phyloP scores from a whole-genome alignment of 768 basidiomycete species.

The Podaxis pistillaris region DNA sequence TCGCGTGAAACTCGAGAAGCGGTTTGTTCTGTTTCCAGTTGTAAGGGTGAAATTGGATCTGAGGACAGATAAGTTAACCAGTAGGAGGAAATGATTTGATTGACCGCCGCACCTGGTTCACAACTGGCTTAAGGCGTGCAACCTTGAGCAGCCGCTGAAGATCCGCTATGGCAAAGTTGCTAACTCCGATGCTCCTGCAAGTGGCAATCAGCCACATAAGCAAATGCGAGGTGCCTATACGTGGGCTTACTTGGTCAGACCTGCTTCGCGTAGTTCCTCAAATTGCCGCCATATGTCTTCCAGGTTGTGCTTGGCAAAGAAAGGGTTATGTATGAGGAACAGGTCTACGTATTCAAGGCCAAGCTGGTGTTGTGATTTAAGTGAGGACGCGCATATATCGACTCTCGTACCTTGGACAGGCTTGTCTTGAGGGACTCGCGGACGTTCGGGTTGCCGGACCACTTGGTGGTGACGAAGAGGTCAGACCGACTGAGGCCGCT shows the following conservation, averaged over 20 bases:
- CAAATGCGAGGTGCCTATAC: not conserved
- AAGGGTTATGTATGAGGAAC: slow-evolving; percentile 65
- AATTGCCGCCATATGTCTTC: slow-evolving; percentile 52
- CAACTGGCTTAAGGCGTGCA: slow-evolving; percentile 58
- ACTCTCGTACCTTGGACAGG: slow-evolving; percentile 43
- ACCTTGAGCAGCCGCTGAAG: slow-evolving; percentile 50
- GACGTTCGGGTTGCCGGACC: slow-evolving; percentile 33
- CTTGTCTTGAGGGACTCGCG: slow-evolving; percentile 44
- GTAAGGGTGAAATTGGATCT: slow-evolving; percentile 76
- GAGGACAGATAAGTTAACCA: slow-evolving; percentile 1
- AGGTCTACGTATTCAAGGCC: slow-evolving; percentile 61
- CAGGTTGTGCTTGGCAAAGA: slow-evolving; percentile 27
- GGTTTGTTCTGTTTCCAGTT: slow-evolving; percentile 52
- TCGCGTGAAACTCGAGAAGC: slow-evolving; percentile 54
- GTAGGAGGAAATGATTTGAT: not conserved
- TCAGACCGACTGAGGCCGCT: slow-evolving; percentile 44
- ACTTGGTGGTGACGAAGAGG: slow-evolving; percentile 59
- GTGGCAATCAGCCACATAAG: slow-evolving; percentile 12
- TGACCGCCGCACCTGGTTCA: slow-evolving; percentile 59
- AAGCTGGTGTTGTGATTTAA: slow-evolving; percentile 39
- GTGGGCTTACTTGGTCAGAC: slow-evolving; percentile 36
- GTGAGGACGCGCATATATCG: not conserved
- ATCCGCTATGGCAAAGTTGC: slow-evolving; percentile 57
- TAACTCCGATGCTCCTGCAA: slow-evolving; percentile 68
- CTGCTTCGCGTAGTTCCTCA: slow-evolving; percentile 49